Evolutionary conservation across 2,329 filamentous ascomycete genomes (phyloP), one percentile per base, ranked within the genome.

Genomic region (Sarocladiaceae sp.): DNA sequence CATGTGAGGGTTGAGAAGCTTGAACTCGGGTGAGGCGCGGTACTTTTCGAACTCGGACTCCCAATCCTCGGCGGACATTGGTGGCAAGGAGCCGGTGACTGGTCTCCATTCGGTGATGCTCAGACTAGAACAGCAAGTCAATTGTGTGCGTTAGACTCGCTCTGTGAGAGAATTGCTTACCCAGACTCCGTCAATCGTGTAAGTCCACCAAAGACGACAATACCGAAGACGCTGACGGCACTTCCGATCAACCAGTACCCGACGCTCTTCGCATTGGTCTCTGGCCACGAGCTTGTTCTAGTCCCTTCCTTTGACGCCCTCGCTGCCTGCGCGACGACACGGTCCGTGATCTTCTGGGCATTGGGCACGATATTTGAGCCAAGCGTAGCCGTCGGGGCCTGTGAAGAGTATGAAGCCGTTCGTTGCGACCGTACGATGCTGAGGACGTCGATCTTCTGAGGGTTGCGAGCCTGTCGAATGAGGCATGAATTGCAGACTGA

Each of bases 41-140:
- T 99, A 99, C 71, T 95, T 94, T 52, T 84, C 76, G 72, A 97
- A 99, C 64, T 97, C 94, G 58, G 85, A 84, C 60, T 96, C 86
- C 94, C 94, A 99, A 65, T 93, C 88, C 54, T 79, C 84, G 22
- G 79, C 71, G 62, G 83, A 88, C 69, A 88, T 80, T 33, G 94
- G 94, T 31, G 91, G 92, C 33, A 95, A 74, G 15, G 91, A 92
- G 59, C 94, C 94, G 10, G 94, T 97, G 39, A 99, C 92, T 48
- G 94, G 94, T 60, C 86, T 87, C 94, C 94, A 99, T 88, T 99
- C 94, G 57, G 94, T 99, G 62, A 99, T 99, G 67, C 92, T 97
- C 59, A 99, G 79, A 42, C 93, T 96, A 25, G 4, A 39, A 12
- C 15, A 15, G 13, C 5, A 3, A n/a, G 36, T 55, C 20, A 55